phyloP scores from a whole-genome alignment of 352 stramenopile genomes.

The Phytopythium boreale region DNA sequence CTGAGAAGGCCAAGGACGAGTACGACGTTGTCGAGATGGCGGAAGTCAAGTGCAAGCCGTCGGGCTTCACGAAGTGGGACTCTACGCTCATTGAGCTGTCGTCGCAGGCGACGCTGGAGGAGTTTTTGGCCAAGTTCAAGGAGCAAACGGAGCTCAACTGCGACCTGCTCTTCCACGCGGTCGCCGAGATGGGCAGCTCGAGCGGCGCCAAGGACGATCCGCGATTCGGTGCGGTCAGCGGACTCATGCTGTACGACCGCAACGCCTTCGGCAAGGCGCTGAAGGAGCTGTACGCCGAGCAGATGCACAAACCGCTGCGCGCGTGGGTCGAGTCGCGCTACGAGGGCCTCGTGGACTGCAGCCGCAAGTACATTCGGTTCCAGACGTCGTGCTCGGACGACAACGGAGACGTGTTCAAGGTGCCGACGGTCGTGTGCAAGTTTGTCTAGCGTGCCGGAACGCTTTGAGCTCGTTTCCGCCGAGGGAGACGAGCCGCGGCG shows the following conservation, averaged over 20 bases:
- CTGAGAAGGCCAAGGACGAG: slow-evolving; percentile 88
- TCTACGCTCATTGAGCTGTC: slow-evolving; percentile 74
- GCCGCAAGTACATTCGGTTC: slow-evolving; percentile 81
- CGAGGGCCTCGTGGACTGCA: slow-evolving; percentile 77
- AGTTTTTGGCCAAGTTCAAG: slow-evolving; percentile 71
- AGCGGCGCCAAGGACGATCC: slow-evolving; percentile 53
- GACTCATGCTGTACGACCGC: slow-evolving; percentile 86
- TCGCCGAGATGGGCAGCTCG: slow-evolving; percentile 69
- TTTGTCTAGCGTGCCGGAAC: slow-evolving; percentile 39
- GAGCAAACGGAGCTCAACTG: slow-evolving; percentile 72
- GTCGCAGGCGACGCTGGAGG: slow-evolving; percentile 57
- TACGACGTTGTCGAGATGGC: slow-evolving; percentile 90
- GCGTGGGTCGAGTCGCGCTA: slow-evolving; percentile 75
- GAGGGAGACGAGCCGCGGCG: neutral
- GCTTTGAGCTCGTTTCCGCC: neutral
- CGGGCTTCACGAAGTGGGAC: slow-evolving; percentile 93
- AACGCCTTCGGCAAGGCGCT: slow-evolving; percentile 71
- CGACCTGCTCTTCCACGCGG: slow-evolving; percentile 75
- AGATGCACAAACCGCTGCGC: slow-evolving; percentile 54
- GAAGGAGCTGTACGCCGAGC: slow-evolving; percentile 65
- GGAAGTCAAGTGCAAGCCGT: slow-evolving; percentile 83
- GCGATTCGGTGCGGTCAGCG: slow-evolving; percentile 65
- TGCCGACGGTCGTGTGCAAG: slow-evolving; percentile 87
- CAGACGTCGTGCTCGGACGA: slow-evolving; percentile 85
- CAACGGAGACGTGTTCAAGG: slow-evolving; percentile 76